Base-by-base conservation (phyloP, 202 grass and related monocot species). In the Carex arenaria region DNA sequence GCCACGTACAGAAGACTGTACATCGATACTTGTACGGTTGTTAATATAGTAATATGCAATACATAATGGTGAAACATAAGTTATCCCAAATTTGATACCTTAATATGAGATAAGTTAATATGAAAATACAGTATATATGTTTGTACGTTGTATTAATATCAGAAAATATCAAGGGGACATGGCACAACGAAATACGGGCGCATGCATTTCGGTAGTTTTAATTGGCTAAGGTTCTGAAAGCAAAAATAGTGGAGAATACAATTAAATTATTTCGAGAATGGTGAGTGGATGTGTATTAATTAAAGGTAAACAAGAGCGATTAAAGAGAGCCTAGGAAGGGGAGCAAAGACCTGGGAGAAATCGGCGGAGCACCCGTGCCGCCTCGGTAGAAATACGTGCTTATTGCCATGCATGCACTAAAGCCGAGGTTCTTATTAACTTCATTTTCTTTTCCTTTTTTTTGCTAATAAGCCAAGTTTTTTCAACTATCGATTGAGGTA, bases 321-420 rank as follows among this genome's bases (percentile, higher is more conserved):
- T 26, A 82, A 82, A 63, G 59, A 66, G 42, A 66, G 40, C 61
- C 60, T 67, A 65, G 79, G 20, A 32, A 81, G 10, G 4, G 61
- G 57, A 66, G 76, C 28, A 66, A 40, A 81, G 61, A 51, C 28
- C 80, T 68, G 43, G 80, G 80, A 82, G 80, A 82, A 82, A 82
- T 82, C 62, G 42, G 80, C 80, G 63, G 80, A 82, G 80, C 80
- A 82, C 59, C 62, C 80, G 61, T 82, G 63, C 80, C 42, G 13
- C 80, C 63, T 82, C 80, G 80, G 63, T 82, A 82, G 22, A 82
- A 82, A 82, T 82, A 82, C 45, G 80, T 56, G 62, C 63, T 66
- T 20, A 45, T 65, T 65, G 78, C 56, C 80, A 82, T 82, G 63
- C 80, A 82, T 82, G 42, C 79, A 67, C 67, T 43, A 82, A 82